Conservation (phyloP, 257 asterid species). For the Nicotiana obtusifolia region DNA sequence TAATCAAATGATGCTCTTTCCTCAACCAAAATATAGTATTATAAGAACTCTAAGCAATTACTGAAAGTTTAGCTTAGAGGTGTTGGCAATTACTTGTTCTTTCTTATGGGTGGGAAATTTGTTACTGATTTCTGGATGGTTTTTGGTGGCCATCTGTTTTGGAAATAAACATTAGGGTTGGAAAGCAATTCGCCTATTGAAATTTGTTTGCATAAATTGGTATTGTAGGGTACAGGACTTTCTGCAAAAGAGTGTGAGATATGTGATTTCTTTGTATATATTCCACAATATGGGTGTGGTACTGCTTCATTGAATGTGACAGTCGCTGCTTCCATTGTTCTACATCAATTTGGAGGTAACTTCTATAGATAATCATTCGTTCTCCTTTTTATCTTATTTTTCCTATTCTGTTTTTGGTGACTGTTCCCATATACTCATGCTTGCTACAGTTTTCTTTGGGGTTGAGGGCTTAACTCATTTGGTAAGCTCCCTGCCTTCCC, state of each 20-base stretch:
- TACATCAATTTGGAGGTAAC: slow-evolving; percentile 92
- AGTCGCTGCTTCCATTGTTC: slow-evolving; percentile 87
- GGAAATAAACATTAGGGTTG: not conserved
- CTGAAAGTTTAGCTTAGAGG: not conserved
- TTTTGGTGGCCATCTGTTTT: not conserved
- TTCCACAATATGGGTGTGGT: slow-evolving; percentile 95
- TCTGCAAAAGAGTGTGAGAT: slow-evolving; percentile 93
- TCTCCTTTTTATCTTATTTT: not conserved
- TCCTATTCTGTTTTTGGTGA: not conserved
- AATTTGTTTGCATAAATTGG: not conserved
- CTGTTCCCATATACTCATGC: not conserved
- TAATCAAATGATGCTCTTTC: not conserved
- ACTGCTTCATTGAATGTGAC: slow-evolving; percentile 96
- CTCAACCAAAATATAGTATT: not conserved
- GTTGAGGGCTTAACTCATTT: too few relatives aligned
- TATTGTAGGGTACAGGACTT: slow-evolving; percentile 81
- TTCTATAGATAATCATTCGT: not conserved
- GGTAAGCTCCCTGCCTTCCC: too few relatives aligned
- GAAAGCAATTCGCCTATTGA: not conserved
- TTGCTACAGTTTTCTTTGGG: too few relatives aligned
- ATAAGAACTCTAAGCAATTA: not conserved
- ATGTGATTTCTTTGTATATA: slow-evolving; percentile 85
- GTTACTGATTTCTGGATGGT: slow-evolving; percentile 3
- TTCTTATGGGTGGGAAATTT: not conserved
- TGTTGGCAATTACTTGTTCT: not conserved